Base-by-base conservation (phyloP, 1,284 basidiomycete species). In the Apiotrichum akiyoshidainum region DNA sequence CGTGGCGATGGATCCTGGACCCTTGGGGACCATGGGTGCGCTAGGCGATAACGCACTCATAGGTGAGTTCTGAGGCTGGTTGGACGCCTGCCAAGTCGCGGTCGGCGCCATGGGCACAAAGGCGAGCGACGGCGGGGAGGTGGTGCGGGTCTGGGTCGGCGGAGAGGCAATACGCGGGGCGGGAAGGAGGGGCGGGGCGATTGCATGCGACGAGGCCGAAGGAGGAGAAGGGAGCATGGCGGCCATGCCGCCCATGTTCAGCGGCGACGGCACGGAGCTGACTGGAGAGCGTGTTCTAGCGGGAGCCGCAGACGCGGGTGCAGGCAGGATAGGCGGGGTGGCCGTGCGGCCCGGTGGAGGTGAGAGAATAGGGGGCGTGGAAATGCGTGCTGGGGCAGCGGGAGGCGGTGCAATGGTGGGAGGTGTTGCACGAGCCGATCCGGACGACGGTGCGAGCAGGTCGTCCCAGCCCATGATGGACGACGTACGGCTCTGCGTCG, bases 401-500 rank as follows among this genome's bases (percentile, higher is more conserved):
- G 26, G 48, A 6, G 52, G 40, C 44, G 45, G 52, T 6, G 41
- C 12, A 8, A 54, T 26, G 17, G 7, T 7, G 4, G 39, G 13
- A n/a, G 50, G 40, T 34, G 50, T 11, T 12, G 47, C 33, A 6
- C 53, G 37, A 11, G 54, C 7, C 13, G 49, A 34, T 13, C 56
- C 37, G 19, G 53, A 34, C 37, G 57, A 47, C 2, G 60, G 58
- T 1, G 63, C 58, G 5, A 66, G 58, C 44, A 72, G 56, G 49
- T 68, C 66, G 49, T 70, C 68, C 70, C 70, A 70, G 7, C 54
- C 60, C 12, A 59, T 31, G 4, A 45, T 41, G 8, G 54, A 50
- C 39, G 53, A 55, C 13, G 35, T 33, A 8, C 49, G 39, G 22
- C 52, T 54, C 41, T 42, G 34, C 44, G 34, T 21, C 33, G 6